Conservation (phyloP, 768 basidiomycete species). For the Lentinula sp. region DNA sequence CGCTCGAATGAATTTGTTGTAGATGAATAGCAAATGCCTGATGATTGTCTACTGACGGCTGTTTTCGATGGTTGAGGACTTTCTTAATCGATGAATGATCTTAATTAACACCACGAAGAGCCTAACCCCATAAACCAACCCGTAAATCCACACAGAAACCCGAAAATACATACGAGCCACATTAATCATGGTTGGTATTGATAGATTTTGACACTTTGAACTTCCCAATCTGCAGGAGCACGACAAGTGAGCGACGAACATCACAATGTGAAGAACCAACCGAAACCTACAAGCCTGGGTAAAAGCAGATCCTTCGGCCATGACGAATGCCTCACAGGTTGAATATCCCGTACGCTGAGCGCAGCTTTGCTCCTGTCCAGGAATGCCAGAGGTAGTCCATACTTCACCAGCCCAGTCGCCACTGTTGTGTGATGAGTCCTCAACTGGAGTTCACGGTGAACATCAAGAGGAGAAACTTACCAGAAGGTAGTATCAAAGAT, state of each 20-base stretch:
- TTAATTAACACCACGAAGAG: too few relatives aligned
- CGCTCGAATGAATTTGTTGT: too few relatives aligned
- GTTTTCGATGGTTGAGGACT: too few relatives aligned
- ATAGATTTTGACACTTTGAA: constrained; percentile 70
- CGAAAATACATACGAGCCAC: background rate
- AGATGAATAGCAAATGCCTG: too few relatives aligned
- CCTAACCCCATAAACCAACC: too few relatives aligned
- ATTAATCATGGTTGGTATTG: constrained; percentile 26
- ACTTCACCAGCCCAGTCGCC: constrained; percentile 87
- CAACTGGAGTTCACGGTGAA: constrained; percentile 12
- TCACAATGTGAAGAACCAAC: constrained; percentile 4
- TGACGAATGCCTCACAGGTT: constrained; percentile 76
- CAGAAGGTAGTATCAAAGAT: constrained; percentile 89
- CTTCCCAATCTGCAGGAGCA: constrained; percentile 66
- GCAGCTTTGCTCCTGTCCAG: constrained; percentile 85
- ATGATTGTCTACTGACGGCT: too few relatives aligned
- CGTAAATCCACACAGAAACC: background rate
- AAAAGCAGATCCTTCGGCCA: constrained; percentile 64
- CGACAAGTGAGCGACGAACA: background rate
- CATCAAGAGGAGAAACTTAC: constrained; percentile 28
- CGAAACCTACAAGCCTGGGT: constrained; percentile 66
- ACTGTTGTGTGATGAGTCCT: constrained; percentile 24
- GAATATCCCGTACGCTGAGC: constrained; percentile 76
- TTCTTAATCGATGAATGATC: too few relatives aligned
- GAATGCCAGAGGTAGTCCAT: constrained; percentile 70